Percentiles rank a stretch among this genome's conserved stretches.
Conservation (phyloP, 2,329 filamentous ascomycete species). For the Alternaria sp. region DNA sequence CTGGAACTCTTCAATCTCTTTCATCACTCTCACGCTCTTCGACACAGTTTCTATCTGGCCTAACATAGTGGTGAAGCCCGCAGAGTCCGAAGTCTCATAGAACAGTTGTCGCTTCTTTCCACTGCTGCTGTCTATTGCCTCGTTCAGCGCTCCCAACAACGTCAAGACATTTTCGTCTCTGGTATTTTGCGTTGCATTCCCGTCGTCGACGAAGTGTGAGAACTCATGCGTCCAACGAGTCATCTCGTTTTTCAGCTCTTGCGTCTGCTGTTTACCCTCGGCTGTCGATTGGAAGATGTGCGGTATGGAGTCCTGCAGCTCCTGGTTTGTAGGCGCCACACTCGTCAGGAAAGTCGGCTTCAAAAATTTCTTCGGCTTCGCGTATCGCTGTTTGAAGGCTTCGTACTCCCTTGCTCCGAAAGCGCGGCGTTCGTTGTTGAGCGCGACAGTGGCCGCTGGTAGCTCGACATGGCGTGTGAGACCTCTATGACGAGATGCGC, state of each 20-base stretch:
- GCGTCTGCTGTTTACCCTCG: not conserved
- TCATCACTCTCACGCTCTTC: not conserved
- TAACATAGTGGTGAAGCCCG: not conserved
- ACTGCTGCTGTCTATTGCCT: not conserved
- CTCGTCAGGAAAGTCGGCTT: not conserved
- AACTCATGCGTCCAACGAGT: not conserved
- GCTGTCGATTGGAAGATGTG: not conserved
- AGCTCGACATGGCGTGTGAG: not conserved
- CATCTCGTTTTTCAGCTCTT: not conserved
- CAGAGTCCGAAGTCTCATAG: not conserved
- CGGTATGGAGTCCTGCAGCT: not conserved
- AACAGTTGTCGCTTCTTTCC: not conserved
- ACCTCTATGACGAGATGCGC: accelerated
- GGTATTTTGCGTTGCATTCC: not conserved
- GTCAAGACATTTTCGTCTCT: not conserved
- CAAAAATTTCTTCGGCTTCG: not conserved
- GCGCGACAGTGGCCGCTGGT: not conserved
- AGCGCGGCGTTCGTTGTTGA: not conserved
- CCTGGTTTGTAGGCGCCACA: not conserved
- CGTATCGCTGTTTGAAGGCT: not conserved
- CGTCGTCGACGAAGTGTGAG: not conserved
- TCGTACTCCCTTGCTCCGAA: not conserved
- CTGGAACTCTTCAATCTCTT: constrained; percentile 2
- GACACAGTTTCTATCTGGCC: not conserved
- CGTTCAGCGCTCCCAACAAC: not conserved